Percentiles rank a stretch among this genome's conserved stretches.
phyloP scores from a whole-genome alignment of 495 filamentous ascomycete genomes.

The Aspergillus avenaceus region DNA sequence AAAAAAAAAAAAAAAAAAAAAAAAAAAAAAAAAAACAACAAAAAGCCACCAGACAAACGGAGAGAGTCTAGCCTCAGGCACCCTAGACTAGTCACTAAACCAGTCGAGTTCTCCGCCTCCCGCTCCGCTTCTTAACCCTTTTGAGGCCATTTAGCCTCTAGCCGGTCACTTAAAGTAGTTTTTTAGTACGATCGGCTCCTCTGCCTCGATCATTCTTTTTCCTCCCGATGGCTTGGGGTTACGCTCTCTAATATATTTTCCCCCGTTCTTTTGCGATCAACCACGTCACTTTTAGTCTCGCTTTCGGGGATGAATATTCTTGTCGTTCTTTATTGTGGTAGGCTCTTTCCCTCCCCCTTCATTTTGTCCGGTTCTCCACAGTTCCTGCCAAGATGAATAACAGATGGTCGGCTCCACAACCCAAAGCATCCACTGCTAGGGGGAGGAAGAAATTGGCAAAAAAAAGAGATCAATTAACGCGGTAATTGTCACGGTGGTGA shows the following conservation, averaged over 20 bases:
- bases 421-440: slow-evolving; percentile 15
- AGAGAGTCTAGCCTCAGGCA: slow-evolving; percentile 8
- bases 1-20: no score
- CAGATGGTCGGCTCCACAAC: slow-evolving; percentile 16
- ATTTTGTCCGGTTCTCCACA: slow-evolving; percentile 20
- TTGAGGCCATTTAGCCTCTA: background rate
- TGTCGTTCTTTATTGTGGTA: slow-evolving; percentile 7
- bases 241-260: slow-evolving; percentile 3
- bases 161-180: background rate
- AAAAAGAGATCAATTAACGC: slow-evolving; percentile 3
- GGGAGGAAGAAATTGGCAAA: slow-evolving; percentile 9
- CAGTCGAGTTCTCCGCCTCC: slow-evolving; percentile 12
- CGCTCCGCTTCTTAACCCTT: slow-evolving; percentile 1
- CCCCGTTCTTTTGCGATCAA: background rate
- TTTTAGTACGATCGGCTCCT: background rate
- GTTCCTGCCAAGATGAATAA: slow-evolving; percentile 24
- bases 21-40: no score
- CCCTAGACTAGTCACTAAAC: background rate
- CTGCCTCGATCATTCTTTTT: slow-evolving; percentile 2
- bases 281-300: slow-evolving; percentile 1
- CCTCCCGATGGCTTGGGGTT: slow-evolving; percentile 3
- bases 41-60: background rate
- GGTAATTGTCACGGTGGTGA: background rate
- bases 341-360: slow-evolving; percentile 9
- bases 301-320: background rate